These are phyloP conservation scores for Triticum monococcum DNA, from an alignment of 176 grass and related monocot genomes.

Conservation along the genomic window DNA sequence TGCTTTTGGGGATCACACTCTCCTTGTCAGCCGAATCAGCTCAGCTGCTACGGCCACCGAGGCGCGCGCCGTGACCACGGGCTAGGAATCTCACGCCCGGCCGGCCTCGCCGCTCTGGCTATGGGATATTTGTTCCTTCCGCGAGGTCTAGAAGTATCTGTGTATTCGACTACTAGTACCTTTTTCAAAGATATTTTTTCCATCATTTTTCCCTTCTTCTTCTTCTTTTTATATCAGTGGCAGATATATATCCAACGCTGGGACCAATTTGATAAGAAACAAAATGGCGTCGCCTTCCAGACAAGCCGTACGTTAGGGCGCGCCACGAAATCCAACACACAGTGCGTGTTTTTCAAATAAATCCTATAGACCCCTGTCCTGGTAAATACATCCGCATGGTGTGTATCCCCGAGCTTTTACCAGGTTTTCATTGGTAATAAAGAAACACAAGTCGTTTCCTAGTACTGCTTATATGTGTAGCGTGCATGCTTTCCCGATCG, in stretches of 20 bases:
- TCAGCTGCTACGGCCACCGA: neutral
- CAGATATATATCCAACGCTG: neutral
- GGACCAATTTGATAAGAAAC: neutral
- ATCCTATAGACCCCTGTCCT: no score
- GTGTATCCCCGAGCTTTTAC: no score
- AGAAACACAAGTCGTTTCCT: no score
- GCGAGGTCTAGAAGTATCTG: slow-evolving; percentile 9
- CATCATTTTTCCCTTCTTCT: no score
- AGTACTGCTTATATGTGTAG: no score
- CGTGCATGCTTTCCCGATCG: no score
- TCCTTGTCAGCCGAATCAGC: neutral
- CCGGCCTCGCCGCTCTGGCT: no score
- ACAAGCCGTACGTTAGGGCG: neutral
- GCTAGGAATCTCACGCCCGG: neutral
- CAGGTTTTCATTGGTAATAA: no score
- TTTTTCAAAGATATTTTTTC: neutral
- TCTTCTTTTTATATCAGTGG: neutral
- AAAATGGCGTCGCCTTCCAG: neutral
- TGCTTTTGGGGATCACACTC: neutral
- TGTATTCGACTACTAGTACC: neutral
- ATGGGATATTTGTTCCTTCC: neutral
- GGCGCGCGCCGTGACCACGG: neutral
- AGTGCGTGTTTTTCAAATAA: no score
- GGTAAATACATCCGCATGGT: no score
- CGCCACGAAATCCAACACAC: neutral